Evolutionary conservation across 2,329 filamentous ascomycete species (phyloP).

Genomic region (Aspergillus sergii): DNA sequence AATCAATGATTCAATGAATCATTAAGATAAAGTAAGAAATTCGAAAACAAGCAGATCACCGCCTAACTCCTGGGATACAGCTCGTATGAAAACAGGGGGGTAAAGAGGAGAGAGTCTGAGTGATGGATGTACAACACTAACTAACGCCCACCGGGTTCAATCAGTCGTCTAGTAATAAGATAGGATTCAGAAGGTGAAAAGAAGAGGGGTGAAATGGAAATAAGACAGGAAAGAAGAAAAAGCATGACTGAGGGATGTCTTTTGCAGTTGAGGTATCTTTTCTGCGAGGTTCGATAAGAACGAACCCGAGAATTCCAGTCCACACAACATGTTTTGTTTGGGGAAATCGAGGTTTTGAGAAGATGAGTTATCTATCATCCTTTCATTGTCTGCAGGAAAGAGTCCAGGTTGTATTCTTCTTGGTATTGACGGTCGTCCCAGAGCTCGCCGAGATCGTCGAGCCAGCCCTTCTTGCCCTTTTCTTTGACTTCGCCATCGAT

Average conservation of each 20-base stretch:
- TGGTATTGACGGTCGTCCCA: slow-evolving; percentile 99
- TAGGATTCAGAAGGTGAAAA: not conserved
- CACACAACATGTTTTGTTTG: not conserved
- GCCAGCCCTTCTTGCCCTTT: slow-evolving; percentile 94
- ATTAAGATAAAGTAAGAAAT: not conserved
- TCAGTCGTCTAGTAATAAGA: slow-evolving; percentile 1
- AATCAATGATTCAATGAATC: slow-evolving; percentile 12
- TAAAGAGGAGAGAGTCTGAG: not conserved
- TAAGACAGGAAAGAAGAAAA: not conserved
- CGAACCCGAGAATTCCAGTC: not conserved
- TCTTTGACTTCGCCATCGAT: slow-evolving; percentile 89
- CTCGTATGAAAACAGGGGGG: not conserved
- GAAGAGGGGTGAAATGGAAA: not conserved
- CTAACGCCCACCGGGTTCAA: not conserved
- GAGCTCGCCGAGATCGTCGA: slow-evolving; percentile 91
- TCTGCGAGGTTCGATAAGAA: not conserved
- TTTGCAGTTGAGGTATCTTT: not conserved
- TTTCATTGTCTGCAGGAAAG: slow-evolving; percentile 93
- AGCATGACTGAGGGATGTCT: not conserved
- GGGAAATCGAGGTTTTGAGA: not conserved
- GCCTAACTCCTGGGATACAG: not conserved
- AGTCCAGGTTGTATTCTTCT: slow-evolving; percentile 95
- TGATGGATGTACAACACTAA: slow-evolving; percentile 3
- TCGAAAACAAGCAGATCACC: not conserved
- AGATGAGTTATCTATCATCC: slow-evolving; percentile 31